phyloP scores from a whole-genome alignment of 495 filamentous ascomycete species.

The Penicillium cataractarum region DNA sequence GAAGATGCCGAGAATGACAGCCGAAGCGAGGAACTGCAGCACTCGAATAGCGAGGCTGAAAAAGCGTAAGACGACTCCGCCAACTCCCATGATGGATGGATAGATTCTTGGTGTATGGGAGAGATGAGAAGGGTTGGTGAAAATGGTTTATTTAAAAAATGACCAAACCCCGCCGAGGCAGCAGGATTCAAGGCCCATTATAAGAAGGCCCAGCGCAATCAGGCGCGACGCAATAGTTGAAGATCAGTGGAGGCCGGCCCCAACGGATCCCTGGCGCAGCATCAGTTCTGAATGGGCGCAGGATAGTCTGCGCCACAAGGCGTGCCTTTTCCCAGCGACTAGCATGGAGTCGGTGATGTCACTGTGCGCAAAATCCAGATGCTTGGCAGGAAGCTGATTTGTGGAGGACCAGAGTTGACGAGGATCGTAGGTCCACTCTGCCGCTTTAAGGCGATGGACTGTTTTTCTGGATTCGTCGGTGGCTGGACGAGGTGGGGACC shows the following conservation, averaged over 20 bases:
- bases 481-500: neutral
- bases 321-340: neutral
- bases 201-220: slow-evolving; percentile 16
- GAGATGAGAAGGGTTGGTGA: no score
- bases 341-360: slow-evolving; percentile 9
- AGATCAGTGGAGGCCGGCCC: slow-evolving; percentile 31
- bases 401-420: neutral
- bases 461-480: neutral
- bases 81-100: slow-evolving; percentile 45
- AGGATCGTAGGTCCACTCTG: neutral
- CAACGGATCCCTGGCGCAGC: slow-evolving; percentile 16
- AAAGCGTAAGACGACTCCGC: slow-evolving; percentile 63
- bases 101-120: no score
- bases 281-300: slow-evolving; percentile 13
- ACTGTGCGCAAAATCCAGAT: slow-evolving; percentile 1
- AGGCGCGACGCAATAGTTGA: slow-evolving; percentile 25
- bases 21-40: slow-evolving; percentile 72
- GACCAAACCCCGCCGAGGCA: slow-evolving; percentile 19
- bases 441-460: neutral
- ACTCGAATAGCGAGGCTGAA: slow-evolving; percentile 65
- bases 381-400: neutral
- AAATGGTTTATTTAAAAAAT: slow-evolving; percentile 16
- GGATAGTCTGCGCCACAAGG: slow-evolving; percentile 21
- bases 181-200: slow-evolving; percentile 30
- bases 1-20: slow-evolving; percentile 77